These are phyloP conservation scores for Isochrysis galbana DNA, from an alignment of 78 protist species.

Conservation along the genomic window DNA sequence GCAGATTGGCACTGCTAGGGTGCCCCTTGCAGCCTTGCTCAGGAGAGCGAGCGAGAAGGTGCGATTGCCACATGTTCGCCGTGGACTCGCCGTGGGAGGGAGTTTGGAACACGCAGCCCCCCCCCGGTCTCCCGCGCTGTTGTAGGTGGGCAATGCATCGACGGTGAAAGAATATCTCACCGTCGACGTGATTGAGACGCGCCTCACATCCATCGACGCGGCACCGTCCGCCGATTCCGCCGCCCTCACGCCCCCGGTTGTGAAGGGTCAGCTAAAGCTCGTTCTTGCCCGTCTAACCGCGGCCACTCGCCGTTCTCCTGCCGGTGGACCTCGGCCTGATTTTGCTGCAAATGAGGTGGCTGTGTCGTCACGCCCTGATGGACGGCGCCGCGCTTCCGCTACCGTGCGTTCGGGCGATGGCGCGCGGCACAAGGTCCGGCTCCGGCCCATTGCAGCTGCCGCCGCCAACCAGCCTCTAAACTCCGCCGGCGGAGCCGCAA, in stretches of 20 bases:
- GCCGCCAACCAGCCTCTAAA: background rate
- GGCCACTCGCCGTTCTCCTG: background rate
- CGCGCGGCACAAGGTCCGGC: background rate
- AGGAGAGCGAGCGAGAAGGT: background rate
- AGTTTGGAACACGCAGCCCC: too few species aligned
- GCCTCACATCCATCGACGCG: background rate
- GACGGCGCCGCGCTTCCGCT: background rate
- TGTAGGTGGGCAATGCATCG: background rate
- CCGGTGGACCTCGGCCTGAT: background rate
- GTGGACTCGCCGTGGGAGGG: too few species aligned
- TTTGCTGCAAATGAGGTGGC: background rate
- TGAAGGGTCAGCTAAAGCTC: background rate
- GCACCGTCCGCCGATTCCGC: background rate
- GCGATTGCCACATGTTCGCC: too few species aligned
- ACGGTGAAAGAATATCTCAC: background rate
- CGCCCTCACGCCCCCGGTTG: background rate
- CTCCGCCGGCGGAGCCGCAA: background rate
- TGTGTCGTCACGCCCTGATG: background rate
- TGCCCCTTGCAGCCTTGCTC: constrained; percentile 19
- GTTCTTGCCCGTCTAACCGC: background rate
- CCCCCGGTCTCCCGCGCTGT: too few species aligned
- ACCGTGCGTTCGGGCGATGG: background rate
- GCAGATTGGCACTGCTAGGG: constrained; percentile 6
- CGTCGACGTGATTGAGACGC: background rate
- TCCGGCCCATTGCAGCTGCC: background rate